Conservation (phyloP, 2,329 filamentous ascomycete species). For the Coniella vitis region DNA sequence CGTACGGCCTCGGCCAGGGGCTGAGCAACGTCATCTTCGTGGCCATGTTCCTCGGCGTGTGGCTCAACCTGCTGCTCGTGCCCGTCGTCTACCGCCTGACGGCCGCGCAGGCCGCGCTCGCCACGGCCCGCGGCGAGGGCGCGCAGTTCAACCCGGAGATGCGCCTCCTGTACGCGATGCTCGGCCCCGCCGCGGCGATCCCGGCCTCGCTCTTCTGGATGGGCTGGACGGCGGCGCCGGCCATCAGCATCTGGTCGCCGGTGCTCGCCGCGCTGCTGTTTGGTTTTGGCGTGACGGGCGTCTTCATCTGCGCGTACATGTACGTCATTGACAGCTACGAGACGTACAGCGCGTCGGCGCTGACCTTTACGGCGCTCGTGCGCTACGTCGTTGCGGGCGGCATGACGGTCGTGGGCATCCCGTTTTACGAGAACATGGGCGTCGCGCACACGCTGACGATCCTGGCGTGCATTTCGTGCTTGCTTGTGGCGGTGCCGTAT, state of each 20-base stretch:
- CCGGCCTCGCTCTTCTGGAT: constrained; percentile 44
- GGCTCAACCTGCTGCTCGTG: constrained; percentile 26
- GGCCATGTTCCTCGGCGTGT: constrained; percentile 35
- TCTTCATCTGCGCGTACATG: constrained; percentile 29
- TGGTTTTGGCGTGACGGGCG: constrained; percentile 38
- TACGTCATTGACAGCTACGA: constrained; percentile 31
- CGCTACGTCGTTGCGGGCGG: constrained; percentile 27
- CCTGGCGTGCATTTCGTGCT: constrained; percentile 23
- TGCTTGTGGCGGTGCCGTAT: constrained; percentile 26
- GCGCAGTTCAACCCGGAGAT: constrained; percentile 29
- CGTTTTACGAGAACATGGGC: constrained; percentile 28
- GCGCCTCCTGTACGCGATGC: constrained; percentile 35
- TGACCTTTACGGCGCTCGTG: constrained; percentile 25
- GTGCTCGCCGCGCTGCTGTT: constrained; percentile 36
- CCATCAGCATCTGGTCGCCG: constrained; percentile 37
- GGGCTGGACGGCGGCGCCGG: constrained; percentile 37
- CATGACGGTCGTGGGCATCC: constrained; percentile 28
- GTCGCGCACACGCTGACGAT: constrained; percentile 28
- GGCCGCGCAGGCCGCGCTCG: constrained; percentile 1
- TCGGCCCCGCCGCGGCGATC: constrained; percentile 33
- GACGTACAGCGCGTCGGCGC: constrained; percentile 27
- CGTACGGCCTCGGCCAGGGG: constrained; percentile 35
- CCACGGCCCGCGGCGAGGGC: constrained; percentile 21
- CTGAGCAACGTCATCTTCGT: constrained; percentile 37
- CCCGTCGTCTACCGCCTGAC: constrained; percentile 29